Percentiles rank a stretch among this genome's conserved stretches.
Evolutionary conservation across 495 filamentous ascomycete species (phyloP).

Genomic region (Xeromyces bisporus): DNA sequence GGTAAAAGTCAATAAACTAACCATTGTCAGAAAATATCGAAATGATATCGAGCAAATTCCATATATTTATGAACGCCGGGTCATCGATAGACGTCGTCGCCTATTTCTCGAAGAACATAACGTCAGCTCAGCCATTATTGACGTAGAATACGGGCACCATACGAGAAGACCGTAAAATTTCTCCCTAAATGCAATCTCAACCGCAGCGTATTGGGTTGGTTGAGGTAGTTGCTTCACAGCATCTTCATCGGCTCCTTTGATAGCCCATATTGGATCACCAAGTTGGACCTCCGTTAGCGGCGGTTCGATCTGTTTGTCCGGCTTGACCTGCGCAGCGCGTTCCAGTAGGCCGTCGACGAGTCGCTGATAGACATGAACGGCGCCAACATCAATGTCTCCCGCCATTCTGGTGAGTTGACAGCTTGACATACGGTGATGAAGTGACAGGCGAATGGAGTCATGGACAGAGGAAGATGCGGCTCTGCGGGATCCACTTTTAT

Average conservation of each 20-base stretch:
- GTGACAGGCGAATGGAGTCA: conserved; percentile 2
- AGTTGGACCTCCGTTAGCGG: conserved; percentile 43
- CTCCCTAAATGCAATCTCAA: conserved; percentile 64
- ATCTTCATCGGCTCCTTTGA: conserved; percentile 13
- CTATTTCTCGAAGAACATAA: conserved; percentile 19
- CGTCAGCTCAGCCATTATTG: conserved; percentile 6
- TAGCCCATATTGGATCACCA: conserved; percentile 23
- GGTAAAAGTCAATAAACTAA: conserved; percentile 14
- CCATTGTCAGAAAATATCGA: conserved; percentile 69
- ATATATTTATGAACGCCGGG: conserved; percentile 60
- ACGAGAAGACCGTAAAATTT: conserved; percentile 63
- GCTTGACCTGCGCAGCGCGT: conserved; percentile 48
- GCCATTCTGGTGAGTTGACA: conserved; percentile 21
- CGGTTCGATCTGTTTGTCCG: conserved; percentile 53
- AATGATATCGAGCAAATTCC: conserved; percentile 85
- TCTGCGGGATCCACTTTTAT: conserved; percentile 18
- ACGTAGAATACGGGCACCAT: conserved; percentile 12
- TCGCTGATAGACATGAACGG: conserved; percentile 36
- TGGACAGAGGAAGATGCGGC: conserved; percentile 10
- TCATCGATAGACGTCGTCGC: conserved; percentile 53
- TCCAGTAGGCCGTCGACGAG: conserved; percentile 45
- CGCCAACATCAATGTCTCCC: conserved; percentile 32
- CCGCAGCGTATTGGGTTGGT: conserved; percentile 41
- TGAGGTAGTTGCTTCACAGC: conserved; percentile 12
- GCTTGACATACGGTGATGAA: conserved; percentile 3